Base-by-base conservation (phyloP, 2,329 filamentous ascomycete species). In the Annulohypoxylon truncatum region DNA sequence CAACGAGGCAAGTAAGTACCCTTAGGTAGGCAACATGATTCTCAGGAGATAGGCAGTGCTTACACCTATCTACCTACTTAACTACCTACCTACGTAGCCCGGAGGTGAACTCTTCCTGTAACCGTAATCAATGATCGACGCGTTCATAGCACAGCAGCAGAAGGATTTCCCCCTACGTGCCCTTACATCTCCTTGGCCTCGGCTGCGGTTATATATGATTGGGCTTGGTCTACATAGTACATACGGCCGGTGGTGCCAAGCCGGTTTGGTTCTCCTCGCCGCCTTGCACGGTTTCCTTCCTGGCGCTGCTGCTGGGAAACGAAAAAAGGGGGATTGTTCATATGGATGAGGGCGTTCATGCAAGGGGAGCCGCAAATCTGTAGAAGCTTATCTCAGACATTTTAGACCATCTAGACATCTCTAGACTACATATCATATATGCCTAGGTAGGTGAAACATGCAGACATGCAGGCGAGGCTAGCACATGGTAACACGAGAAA, bases 291-390 rank as follows among this genome's bases (percentile, higher is more conserved):
- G 38, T 18, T 42, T 42, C 18, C 38, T 20, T 10, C 18, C 38
- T 42, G 3, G n/a, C n/a, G n/a, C n/a, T 6, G 15, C 35, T 35
- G 33, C n/a, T 20, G 18, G 15, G 18, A 15, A 42, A 42, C 38
- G 10, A 10, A 42, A 13, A 35, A 35, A 35, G 35, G 35, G n/a
- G 35, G n/a, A n/a, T n/a, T n/a, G n/a, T n/a, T 18, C 38, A 35
- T 44, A 54, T 29, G 26, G 28, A 55, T 24, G 10, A 9, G n/a
- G n/a, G 28, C 38, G 26, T 22, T 47, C 9, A 64, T 64, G 64
- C 55, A 61, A 61, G 64, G 64, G 60, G 51, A 35, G 50, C 24
- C 18, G 31, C 42, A 40, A 51, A 51, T 38, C 22, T 24, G 29
- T 53, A 57, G 40, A 38, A 51, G n/a, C 38, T 13, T 18, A 38